Base-by-base conservation (phyloP, 371 early-diverging fungal genomes). In the Mucor plumbeus region DNA sequence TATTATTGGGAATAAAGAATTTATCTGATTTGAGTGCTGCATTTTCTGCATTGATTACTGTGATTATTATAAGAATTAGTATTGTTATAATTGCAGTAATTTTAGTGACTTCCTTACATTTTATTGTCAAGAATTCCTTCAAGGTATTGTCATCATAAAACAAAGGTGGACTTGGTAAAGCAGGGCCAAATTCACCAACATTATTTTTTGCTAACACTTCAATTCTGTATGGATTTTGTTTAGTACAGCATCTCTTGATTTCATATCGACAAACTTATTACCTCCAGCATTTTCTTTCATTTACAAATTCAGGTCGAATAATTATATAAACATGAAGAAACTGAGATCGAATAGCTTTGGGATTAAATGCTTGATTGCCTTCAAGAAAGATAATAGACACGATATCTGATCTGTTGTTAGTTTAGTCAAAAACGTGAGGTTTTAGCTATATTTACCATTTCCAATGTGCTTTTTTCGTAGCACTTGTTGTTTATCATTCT, bases 391-490 rank as follows among this genome's bases (percentile, higher is more conserved):
- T 79, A 39, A 92, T 77, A 47, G 83, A 85, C 5, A 91, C 89
- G 65, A 92, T 90, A 73, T 92, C 92, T 89, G 61, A 68, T 50
- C 50, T 15, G 11, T 41, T 38, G 19, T 61, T 4, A 47, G 26
- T 0, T 17, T n/a, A 47, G 17, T 40, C 35, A 50, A 19, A 26
- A 26, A 26, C 26, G 26, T 26, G 8, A 5, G 10, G 9, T 40
- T 50, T 35, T 40, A 34, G 1, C 9, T 40, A 40, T 10, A n/a
- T 39, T 54, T 79, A 81, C 83, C 93, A 79, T 95, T 95, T 54
- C 95, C 95, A 60, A 95, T 91, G 72, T 93, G 92, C 11, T 91
- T 79, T 68, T 95, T 95, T 21, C 92, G 82, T 62, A 91, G 89
- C 31, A 94, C 81, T 73, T 94, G 94, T 61, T 94, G 94, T 17